Base-by-base conservation (phyloP, 169 alveolate species). In the Plasmodium gonderi region DNA sequence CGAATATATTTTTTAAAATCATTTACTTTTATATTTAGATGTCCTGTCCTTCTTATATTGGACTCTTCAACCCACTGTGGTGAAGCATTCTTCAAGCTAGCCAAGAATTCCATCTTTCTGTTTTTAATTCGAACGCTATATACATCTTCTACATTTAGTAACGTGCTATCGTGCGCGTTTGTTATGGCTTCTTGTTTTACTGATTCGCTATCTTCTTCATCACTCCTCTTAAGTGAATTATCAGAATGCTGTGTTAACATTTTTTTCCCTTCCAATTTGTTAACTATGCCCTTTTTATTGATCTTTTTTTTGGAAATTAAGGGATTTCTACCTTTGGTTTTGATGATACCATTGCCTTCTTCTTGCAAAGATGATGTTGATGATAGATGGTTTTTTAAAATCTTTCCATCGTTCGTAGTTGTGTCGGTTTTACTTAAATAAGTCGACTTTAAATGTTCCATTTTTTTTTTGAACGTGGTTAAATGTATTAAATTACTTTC, bases 401-500 rank as follows among this genome's bases (percentile, higher is more conserved):
- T 36, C 20, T 87, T 87, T 7, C 89, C 64, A 31, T 87, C 89
- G 17, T 64, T 77, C 23, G 29, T 20, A 12, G 80, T 64, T 42
- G 49, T 54, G 47, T 87, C 76, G 42, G 9, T 64, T 75, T 87
- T 87, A 44, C 31, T 75, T 76, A 87, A 75, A 75, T 54, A 87
- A 38, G 36, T 64, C 20, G 78, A 44, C 79, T 87, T 87, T 60
- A 87, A 87, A n/a, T n/a, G 33, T 60, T 74, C 89, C 93, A 87
- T 87, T 77, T 87, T 87, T 20, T 87, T 87, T 31, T 76, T 87
- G 68, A 87, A 87, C 17, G 45, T 64, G 23, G 93, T 87, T 76
- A 87, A 87, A 75, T 87, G 93, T 31, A 60, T 8, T 87, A 87
- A 87, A 20, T 87, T 87, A 75, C 89, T 75, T 87, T 95, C 97